Evolutionary conservation across 2,329 filamentous ascomycete genomes (phyloP), one percentile per base, ranked within the genome.

Genomic region (Hypoxylon sp.): DNA sequence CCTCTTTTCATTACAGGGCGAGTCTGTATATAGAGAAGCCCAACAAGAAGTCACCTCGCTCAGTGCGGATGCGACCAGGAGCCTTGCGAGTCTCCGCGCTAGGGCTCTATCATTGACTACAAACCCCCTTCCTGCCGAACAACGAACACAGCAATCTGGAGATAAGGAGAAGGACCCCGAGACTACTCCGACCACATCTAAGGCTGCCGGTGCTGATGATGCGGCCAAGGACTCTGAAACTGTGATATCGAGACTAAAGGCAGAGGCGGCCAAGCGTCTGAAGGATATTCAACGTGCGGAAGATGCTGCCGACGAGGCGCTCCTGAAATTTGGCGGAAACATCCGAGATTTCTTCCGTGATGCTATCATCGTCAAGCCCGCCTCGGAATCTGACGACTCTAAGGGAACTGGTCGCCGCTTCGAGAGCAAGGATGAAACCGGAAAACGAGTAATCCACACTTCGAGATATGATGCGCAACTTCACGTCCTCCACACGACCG

Each of bases 391-490:
- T 16, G 78, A 81, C 3, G 81, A 80, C 49, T 78, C 79, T 46
- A 78, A 87, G 70, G 81, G 82, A n/a, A 83, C 77, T 70, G 83
- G 90, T 50, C 88, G 97, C 30, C 83, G 97, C 3, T 99, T 98
- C 73, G 96, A 98, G 81, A 97, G 93, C 75, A 97, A 95, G 77
- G 95, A 97, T 78, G 89, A 91, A 4, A 87, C 89, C 51, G 95
- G 94, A 24, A 97, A 96, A 83, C 87, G 96, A 58, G 93, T 98
- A 14, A 97, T 98, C 69, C 96, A 99, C 77, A 92, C 93, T 1
- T 97, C 93, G 53, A 87, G 96, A 65, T 95, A 97, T 76, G 96
- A 99, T 75, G 96, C 96, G 0, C 96, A 98, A 79, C 83, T 99
- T 66, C 95, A 99, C 76, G 93, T 97, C 32, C 94, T 99, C 64